phyloP scores from a whole-genome alignment of 495 filamentous ascomycete genomes.

The Aspergillus bertholletiae region DNA sequence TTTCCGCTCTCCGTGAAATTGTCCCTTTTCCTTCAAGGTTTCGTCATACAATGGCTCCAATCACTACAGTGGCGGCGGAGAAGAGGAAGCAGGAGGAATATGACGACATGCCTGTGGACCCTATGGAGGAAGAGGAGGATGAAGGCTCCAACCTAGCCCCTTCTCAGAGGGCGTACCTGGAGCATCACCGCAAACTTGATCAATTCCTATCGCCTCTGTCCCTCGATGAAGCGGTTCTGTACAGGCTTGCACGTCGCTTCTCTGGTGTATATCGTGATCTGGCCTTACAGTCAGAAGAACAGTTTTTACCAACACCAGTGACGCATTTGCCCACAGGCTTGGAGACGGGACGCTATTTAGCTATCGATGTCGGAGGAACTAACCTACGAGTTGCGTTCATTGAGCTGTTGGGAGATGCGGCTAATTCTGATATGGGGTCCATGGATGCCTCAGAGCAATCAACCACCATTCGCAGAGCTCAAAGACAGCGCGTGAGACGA shows the following conservation, averaged over 20 bases:
- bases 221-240: slow-evolving; percentile 45
- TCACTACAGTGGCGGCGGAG: slow-evolving; percentile 25
- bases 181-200: slow-evolving; percentile 30
- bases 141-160: slow-evolving; percentile 34
- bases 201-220: slow-evolving; percentile 37
- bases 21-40: background rate
- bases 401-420: slow-evolving; percentile 56
- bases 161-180: slow-evolving; percentile 27
- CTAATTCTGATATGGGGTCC: slow-evolving; percentile 31
- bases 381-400: slow-evolving; percentile 79
- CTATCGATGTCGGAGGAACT: slow-evolving; percentile 78
- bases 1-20: background rate
- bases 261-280: slow-evolving; percentile 58
- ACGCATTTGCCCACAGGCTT: slow-evolving; percentile 62
- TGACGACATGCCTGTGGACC: slow-evolving; percentile 33
- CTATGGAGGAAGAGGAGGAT: slow-evolving; percentile 39
- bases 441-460: slow-evolving; percentile 35
- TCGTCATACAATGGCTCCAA: slow-evolving; percentile 23
- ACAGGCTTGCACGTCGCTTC: slow-evolving; percentile 59
- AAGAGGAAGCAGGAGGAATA: slow-evolving; percentile 35
- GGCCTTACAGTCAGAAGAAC: slow-evolving; percentile 61
- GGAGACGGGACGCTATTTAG: slow-evolving; percentile 67
- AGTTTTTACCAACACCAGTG: slow-evolving; percentile 78
- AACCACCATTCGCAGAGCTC: slow-evolving; percentile 44
- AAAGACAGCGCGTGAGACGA: slow-evolving; percentile 50